A percentile compares a stretch with the other conserved stretches of the same genome.
Evolutionary conservation across 257 asterid species (phyloP).

Genomic region (Scutellaria galericulata): DNA sequence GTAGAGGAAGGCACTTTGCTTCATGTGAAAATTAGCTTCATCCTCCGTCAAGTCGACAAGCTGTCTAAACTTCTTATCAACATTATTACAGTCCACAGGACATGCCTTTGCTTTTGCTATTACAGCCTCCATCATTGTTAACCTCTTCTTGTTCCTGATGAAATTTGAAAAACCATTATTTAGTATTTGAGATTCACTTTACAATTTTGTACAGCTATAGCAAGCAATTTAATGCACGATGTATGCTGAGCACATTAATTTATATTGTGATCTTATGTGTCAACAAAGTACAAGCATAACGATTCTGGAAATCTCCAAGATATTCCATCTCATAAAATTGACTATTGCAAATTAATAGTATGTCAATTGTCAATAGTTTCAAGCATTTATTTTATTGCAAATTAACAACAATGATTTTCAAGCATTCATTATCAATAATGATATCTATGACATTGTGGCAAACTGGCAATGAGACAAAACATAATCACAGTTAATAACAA

Average conservation of each 20-base stretch:
- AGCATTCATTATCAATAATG: background rate
- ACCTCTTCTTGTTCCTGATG: conserved; percentile 67
- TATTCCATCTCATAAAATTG: conserved; percentile 1
- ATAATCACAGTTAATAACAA: too few species aligned
- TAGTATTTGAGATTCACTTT: conserved; percentile 23
- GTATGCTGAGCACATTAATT: conserved; percentile 6
- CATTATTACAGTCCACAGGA: conserved; percentile 88
- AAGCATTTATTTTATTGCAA: too few species aligned
- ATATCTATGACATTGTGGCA: background rate
- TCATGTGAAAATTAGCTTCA: conserved; percentile 92
- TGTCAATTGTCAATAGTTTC: background rate
- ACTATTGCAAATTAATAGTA: background rate
- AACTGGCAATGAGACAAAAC: background rate
- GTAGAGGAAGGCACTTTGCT: conserved; percentile 97
- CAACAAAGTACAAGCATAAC: conserved; percentile 4
- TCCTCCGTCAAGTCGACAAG: conserved; percentile 93
- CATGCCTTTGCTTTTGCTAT: conserved; percentile 75
- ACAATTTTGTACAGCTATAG: conserved; percentile 16
- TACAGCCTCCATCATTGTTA: conserved; percentile 72
- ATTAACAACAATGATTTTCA: background rate
- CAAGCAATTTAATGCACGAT: conserved; percentile 10
- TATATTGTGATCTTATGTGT: background rate
- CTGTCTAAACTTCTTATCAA: conserved; percentile 96
- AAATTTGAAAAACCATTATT: conserved; percentile 37
- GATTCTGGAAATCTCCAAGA: background rate